Evolutionary conservation across 2,329 filamentous ascomycete genomes (phyloP).

Genomic region (Arachnomyces sp.): DNA sequence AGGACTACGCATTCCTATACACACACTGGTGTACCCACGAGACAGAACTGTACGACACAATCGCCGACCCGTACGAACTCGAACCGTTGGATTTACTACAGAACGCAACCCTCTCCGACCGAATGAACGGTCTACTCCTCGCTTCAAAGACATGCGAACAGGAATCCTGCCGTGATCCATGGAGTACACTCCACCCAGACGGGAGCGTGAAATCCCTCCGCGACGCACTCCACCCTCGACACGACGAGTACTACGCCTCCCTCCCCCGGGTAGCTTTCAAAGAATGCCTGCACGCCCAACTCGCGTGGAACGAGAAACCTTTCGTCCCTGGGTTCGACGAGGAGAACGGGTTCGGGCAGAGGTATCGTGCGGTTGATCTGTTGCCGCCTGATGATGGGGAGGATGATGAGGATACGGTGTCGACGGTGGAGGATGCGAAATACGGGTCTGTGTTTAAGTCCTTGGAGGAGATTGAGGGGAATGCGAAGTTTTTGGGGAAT

Average conservation of each 20-base stretch:
- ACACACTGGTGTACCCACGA: conserved; percentile 24
- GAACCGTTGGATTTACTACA: conserved; percentile 12
- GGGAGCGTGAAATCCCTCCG: conserved; percentile 11
- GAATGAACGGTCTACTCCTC: conserved; percentile 3
- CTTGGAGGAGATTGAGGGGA: too few species aligned
- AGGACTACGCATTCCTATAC: conserved; percentile 18
- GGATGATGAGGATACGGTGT: too few species aligned
- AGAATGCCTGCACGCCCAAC: conserved; percentile 13
- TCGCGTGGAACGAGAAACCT: conserved; percentile 14
- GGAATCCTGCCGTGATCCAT: conserved; percentile 2
- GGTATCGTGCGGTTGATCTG: too few species aligned
- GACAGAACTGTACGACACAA: conserved; percentile 26
- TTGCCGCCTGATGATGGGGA: too few species aligned
- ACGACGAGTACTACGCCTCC: conserved; percentile 14
- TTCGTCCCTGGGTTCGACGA: conserved; percentile 10
- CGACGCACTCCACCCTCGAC: conserved; percentile 13
- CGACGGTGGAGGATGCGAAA: too few species aligned
- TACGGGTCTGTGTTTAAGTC: too few species aligned
- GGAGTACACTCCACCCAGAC: conserved; percentile 9
- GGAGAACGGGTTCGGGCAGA: too few species aligned
- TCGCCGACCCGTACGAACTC: conserved; percentile 19
- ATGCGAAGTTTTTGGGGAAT: too few species aligned
- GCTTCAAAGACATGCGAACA: conserved; percentile 1
- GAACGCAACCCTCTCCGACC: conserved; percentile 3
- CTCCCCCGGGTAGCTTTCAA: conserved; percentile 14